These are phyloP conservation scores for Actinomucor elegans DNA, from an alignment of 371 early-diverging fungal species.

Conservation along the genomic window DNA sequence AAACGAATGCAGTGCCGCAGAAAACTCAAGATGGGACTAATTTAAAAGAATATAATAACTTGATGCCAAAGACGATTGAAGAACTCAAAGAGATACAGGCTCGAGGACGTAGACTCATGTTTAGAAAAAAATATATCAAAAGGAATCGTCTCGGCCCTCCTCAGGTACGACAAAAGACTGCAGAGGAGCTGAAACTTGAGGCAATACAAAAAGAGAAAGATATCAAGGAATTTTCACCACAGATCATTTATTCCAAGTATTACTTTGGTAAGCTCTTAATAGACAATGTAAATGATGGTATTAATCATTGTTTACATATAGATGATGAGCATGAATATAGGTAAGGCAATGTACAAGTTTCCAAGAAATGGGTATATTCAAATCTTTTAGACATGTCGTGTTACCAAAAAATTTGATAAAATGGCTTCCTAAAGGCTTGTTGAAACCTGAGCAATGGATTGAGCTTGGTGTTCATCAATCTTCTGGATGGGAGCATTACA, in stretches of 20 bases:
- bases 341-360: neutral
- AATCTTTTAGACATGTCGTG: constrained; percentile 63
- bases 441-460: constrained; percentile 80
- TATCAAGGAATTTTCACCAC: constrained; percentile 44
- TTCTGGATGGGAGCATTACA: constrained; percentile 84
- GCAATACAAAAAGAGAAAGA: constrained; percentile 32
- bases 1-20: neutral
- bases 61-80: constrained; percentile 7
- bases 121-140: neutral
- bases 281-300: neutral
- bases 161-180: neutral
- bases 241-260: constrained; percentile 64
- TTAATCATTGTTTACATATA: neutral
- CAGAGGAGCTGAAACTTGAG: constrained; percentile 4
- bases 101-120: neutral
- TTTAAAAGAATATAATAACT: neutral
- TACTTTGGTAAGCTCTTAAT: constrained; percentile 63
- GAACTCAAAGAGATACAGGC: constrained; percentile 9
- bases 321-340: constrained; percentile 36
- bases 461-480: constrained; percentile 78
- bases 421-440: constrained; percentile 59
- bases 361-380: neutral
- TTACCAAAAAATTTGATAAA: constrained; percentile 65
- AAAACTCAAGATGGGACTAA: neutral
- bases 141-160: neutral